Base-by-base conservation (phyloP, 2,329 filamentous ascomycete species). In the Alternaria arbusti region DNA sequence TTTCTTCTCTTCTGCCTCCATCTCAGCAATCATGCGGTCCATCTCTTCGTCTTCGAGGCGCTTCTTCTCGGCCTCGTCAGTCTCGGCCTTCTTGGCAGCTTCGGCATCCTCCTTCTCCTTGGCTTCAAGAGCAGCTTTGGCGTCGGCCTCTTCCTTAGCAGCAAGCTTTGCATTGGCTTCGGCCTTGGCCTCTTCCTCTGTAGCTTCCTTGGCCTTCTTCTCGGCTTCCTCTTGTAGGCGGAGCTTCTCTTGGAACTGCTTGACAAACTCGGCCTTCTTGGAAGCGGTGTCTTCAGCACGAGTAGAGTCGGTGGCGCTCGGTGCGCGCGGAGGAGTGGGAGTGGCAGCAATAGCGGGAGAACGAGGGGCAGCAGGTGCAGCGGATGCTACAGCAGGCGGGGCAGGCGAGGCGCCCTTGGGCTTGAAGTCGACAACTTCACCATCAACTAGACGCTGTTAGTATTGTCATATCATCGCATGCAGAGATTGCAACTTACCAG, bases 361-460 rank as follows among this genome's bases (percentile, higher is more conserved):
- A 61, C 87, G 85, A 26, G 86, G 84, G 59, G 85, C 86, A 20
- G 85, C 82, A 17, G 86, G 84, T 15, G 82, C 66, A 8, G 75
- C 82, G 26, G 60, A 45, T 17, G 72, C 69, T 12, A 85, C 72
- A n/a, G 76, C 73, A 30, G 75, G 57, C 15, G 75, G 74, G 23
- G 75, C 83, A 20, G 79, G 79, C 9, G 86, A 79, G 11, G 79
- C 73, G 12, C 78, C 63, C 63, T 80, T 81, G 65, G 56, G 47
- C 59, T 82, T 83, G 83, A 92, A 83, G 85, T 87, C 85, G 71
- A 97, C 84, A 28, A 89, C 88, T 76, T 96, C 93, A 66, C 93
- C 94, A 59, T 90, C 87, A 28, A 90, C 87, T 74, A 92, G 91
- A 92, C 96, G 84, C 97, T 96, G 26, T 64, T 17, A 62, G 52